Evolutionary conservation across 345 rosid species (phyloP), one percentile per base, ranked within the genome.

Genomic region (Ceriops tagal): DNA sequence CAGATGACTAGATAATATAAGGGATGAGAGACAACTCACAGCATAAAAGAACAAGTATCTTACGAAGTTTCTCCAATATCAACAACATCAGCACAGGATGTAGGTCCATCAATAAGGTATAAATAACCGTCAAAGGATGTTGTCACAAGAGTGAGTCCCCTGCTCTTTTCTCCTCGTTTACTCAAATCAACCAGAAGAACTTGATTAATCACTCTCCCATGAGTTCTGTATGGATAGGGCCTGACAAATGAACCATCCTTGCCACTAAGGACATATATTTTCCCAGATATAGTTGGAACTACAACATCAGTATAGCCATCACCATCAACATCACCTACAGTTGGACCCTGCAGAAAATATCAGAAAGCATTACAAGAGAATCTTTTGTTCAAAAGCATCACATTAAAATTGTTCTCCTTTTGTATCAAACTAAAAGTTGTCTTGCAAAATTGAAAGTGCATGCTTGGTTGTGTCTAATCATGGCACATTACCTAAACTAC

Each of bases 1-100:
- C 8, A 55, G 71, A 63, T 53, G 30, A 65, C 59, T 66, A 30
- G 24, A 65, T 30, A 70, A 63, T 53, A 70, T 6, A 6, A 43
- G 37, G 47, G 65, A 39, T 46, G 28, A 68, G 58, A 43, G n/a
- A 46, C 24, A 52, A 35, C 34, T 70, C 57, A 22, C 22, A 39
- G 59, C 57, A 77, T 26, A 58, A 32, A 71, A 73, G 63, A 34
- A 52, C 9, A 39, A 49, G 68, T 43, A 53, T 73, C 99, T 82
- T 90, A 96, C 97, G 98, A 92, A 68, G 89, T 96, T 92, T 96
- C 99, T 31, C 99, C 97, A 75, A 92, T 90, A 73, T 96, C 98
- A 69, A 96, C 96, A 75, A 90, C 99, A 68, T 92, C 99, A 58
- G 97, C 81, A 63, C 99, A 96, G 55, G 98, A 90, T 68, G 98